phyloP scores from a whole-genome alignment of 2,329 filamentous ascomycete genomes.

The Clonostachys rhizophaga region DNA sequence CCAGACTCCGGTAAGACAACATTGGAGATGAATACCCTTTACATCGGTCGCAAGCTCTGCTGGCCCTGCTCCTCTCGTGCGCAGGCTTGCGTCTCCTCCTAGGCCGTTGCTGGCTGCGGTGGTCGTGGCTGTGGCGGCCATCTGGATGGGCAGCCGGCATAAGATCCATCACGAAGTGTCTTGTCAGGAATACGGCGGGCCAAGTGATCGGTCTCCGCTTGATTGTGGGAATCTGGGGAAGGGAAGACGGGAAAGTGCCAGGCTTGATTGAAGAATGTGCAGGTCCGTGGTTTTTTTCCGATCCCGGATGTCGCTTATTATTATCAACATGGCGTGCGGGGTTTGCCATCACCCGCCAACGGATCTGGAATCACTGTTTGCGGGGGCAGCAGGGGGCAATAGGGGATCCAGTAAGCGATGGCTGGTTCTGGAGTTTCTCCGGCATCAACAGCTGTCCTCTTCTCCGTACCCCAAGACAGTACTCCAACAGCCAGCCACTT shows the following conservation, averaged over 20 bases:
- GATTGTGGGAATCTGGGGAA: background rate
- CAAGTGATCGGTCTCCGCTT: background rate
- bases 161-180: background rate
- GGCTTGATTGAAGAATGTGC: too few relatives aligned
- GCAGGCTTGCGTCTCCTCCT: background rate
- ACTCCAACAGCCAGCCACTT: too few relatives aligned
- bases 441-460: too few relatives aligned
- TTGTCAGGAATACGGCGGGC: background rate
- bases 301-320: too few relatives aligned
- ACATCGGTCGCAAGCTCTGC: conserved; percentile 1
- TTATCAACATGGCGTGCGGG: too few relatives aligned
- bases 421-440: too few relatives aligned
- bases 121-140: background rate
- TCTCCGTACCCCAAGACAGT: too few relatives aligned
- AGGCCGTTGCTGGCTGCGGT: background rate
- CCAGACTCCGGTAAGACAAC: background rate
- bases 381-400: too few relatives aligned
- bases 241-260: background rate
- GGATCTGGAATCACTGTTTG: too few relatives aligned
- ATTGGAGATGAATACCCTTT: background rate
- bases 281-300: too few relatives aligned
- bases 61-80: background rate
- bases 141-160: background rate
- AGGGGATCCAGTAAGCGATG: too few relatives aligned
- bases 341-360: too few relatives aligned